phyloP scores from a whole-genome alignment of 192 early-diverging fungal species.

The Jimgerdemannia flammicorona region DNA sequence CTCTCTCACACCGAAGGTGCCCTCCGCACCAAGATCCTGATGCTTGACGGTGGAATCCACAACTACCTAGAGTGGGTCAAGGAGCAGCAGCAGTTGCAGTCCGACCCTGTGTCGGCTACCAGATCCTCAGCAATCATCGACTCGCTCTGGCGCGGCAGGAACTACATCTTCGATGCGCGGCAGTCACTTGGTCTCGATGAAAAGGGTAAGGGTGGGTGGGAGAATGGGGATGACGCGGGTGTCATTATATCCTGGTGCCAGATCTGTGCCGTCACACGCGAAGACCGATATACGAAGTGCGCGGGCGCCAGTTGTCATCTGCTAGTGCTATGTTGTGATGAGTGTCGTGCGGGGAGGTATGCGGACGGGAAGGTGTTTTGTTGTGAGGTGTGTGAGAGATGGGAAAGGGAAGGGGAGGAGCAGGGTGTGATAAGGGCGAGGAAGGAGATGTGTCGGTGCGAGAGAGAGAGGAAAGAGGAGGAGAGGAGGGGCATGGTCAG shows the following conservation, averaged over 20 bases:
- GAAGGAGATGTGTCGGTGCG: neutral
- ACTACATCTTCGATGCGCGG: conserved; percentile 73
- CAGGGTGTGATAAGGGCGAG: neutral
- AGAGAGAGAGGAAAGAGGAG: neutral
- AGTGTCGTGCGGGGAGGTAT: neutral
- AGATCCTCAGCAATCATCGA: conserved; percentile 5
- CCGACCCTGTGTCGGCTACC: neutral
- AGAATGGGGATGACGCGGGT: neutral
- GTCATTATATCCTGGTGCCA: conserved; percentile 33
- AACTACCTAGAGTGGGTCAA: conserved; percentile 68
- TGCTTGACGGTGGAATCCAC: conserved; percentile 71
- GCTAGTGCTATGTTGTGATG: conserved; percentile 42
- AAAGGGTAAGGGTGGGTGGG: neutral
- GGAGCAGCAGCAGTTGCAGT: conserved; percentile 18
- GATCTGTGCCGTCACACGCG: conserved; percentile 23
- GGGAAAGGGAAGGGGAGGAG: neutral
- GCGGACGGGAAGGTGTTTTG: neutral
- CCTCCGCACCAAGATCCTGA: conserved; percentile 40
- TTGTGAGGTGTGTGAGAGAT: neutral
- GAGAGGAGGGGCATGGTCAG: neutral
- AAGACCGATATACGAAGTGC: conserved; percentile 52
- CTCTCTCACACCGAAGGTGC: conserved; percentile 19
- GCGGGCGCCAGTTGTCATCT: conserved; percentile 42
- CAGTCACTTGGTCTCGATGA: conserved; percentile 38
- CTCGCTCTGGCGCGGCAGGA: conserved; percentile 57